These are phyloP conservation scores for Canavalia gladiata DNA, from an alignment of 306 rosid genomes.

Conservation along the genomic window DNA sequence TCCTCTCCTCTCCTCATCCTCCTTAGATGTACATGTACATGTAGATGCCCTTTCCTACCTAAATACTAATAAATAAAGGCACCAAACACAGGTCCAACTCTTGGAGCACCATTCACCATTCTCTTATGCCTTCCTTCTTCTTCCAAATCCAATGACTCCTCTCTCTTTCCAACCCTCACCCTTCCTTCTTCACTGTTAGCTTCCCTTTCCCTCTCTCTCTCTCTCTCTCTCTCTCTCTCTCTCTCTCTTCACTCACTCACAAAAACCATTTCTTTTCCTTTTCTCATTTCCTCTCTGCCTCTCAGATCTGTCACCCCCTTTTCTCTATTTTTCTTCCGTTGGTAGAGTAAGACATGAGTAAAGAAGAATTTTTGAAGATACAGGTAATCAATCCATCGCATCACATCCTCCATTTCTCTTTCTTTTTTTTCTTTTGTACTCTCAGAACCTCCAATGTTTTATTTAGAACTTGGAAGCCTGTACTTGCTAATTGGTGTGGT, in stretches of 20 bases:
- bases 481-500: not conserved
- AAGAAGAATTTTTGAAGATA: conserved; percentile 96
- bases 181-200: conserved; percentile 31
- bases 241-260: conserved; percentile 36
- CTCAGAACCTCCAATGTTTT: not conserved
- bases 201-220: conserved; percentile 29
- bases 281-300: conserved; percentile 38
- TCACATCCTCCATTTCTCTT: conserved; percentile 30
- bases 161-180: conserved; percentile 48
- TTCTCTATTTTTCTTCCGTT: conserved; percentile 20
- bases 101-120: conserved; percentile 34
- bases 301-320: conserved; percentile 60
- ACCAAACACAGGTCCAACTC: conserved; percentile 49
- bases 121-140: not conserved
- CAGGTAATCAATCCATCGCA: conserved; percentile 63
- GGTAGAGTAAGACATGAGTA: conserved; percentile 72
- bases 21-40: not conserved
- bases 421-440: too few relatives aligned
- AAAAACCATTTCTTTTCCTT: conserved; percentile 25
- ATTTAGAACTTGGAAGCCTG: not conserved
- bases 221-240: conserved; percentile 40
- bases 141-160: conserved; percentile 43
- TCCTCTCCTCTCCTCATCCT: too few relatives aligned
- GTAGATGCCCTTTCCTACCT: not conserved
- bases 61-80: conserved; percentile 61